Base-by-base conservation (phyloP, 2,329 filamentous ascomycete species). In the Claviceps sorghi region DNA sequence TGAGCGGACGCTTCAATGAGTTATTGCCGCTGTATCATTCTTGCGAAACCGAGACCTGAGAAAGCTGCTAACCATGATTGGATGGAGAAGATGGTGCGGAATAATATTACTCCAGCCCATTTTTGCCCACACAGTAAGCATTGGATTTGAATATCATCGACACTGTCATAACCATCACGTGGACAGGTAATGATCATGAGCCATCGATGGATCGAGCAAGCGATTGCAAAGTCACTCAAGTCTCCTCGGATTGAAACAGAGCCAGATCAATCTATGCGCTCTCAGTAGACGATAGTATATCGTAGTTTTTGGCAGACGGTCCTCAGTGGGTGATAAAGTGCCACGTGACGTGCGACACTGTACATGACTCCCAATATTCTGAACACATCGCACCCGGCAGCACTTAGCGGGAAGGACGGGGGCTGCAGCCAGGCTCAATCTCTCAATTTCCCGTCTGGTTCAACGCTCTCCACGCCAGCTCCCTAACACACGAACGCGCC, bases 151-250 rank as follows among this genome's bases (percentile, higher is more conserved):
- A 3, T 2, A 10, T 5, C 13, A 26, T 42, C 32, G 13, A 3
- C 44, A 66, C 65, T 65, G 65, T 65, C 52, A 43, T 40, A 43
- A n/a, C 7, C 55, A 60, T 69, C 66, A 69, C 66, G 66, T 68
- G 66, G 58, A 60, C 52, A 49, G 29, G n/a, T n/a, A n/a, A n/a
- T 56, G 54, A 57, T 65, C 63, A 62, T 65, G 61, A 64, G 60
- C 59, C 59, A 56, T 53, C 53, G 38, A 51, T 46, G 56, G 53
- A 53, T 60, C 60, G 40, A 47, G 17, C 15, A 38, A 32, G 29
- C 15, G 13, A 22, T 48, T 26, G 10, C 21, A 19, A 51, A 45
- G 26, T 43, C 21, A 10, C n/a, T 32, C n/a, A 10, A 26, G 11
- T 38, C 30, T 42, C n/a, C 21, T 34, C 22, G 17, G 19, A 48